Evolutionary conservation across 768 basidiomycete species (phyloP), one percentile per base, ranked within the genome.

Genomic region (Boletus barrowsii): DNA sequence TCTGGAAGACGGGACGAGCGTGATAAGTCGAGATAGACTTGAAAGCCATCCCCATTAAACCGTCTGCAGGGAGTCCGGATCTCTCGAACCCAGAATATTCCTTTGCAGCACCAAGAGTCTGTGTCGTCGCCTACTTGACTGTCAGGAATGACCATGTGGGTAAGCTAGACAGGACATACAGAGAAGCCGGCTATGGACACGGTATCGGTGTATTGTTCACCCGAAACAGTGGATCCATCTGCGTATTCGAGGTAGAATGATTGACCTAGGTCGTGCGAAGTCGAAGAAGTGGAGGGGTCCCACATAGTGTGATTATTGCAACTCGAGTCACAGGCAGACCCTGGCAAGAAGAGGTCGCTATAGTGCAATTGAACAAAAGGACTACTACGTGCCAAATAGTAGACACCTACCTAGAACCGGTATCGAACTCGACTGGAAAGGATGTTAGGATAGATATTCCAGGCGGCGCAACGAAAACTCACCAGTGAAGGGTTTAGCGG

Each of bases 141-240:
- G 37, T 58, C 41, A 62, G 47, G 14, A 15, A 30, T 5, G 14
- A 22, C 13, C 17, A 26, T 4, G n/a, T 14, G 10, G 13, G 4
- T 2, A 44, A 37, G 5, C 2, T 2, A n/a, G 9, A 13, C n/a
- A 13, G 11, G 18, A 49, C 58, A 14, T 49, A 60, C 62, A 0
- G 17, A 49, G 41, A 42, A 42, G 2, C 44, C 51, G 2, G 49
- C 49, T 15, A 62, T 40, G 9, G 54, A 41, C 5, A 63, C 49
- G 1, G 36, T 54, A 48, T 81, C 80, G 10, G 50, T 69, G 58
- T 72, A 80, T 44, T 72, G 64, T 13, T 64, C 55, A 13, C 76
- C 78, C 0, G 48, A 40, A 15, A 73, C 72, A 1, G 53, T 48
- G 10, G 49, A 35, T 2, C 76, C 73, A 50, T 75, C 75, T 15